phyloP scores from a whole-genome alignment of 1,284 basidiomycete genomes.

The Ustilago shanxiensis region DNA sequence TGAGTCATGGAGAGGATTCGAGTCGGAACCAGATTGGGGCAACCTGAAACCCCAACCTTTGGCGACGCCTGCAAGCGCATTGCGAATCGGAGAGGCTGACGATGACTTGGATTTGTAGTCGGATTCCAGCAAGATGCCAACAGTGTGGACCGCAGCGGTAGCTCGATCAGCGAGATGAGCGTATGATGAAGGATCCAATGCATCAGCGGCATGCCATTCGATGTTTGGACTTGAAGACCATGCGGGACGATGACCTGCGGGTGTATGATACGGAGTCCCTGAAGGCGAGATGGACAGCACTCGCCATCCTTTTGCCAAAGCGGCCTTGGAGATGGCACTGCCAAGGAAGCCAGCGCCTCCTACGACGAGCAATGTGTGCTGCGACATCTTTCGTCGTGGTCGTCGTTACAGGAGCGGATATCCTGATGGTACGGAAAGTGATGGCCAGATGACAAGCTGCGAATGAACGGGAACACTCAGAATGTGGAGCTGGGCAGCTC shows the following conservation, averaged over 20 bases:
- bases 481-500: constrained; percentile 21
- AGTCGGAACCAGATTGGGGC: constrained; percentile 39
- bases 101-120: constrained; percentile 78
- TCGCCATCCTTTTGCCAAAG: constrained; percentile 83
- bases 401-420: background rate
- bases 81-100: constrained; percentile 28
- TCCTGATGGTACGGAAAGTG: background rate
- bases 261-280: constrained; percentile 84
- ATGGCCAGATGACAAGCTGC: background rate
- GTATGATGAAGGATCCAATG: constrained; percentile 84
- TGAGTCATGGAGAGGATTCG: constrained; percentile 66
- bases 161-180: constrained; percentile 77
- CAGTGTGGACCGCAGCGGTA: constrained; percentile 89
- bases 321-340: constrained; percentile 89
- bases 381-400: constrained; percentile 7
- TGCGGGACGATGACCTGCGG: constrained; percentile 87
- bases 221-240: constrained; percentile 76
- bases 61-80: constrained; percentile 54
- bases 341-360: constrained; percentile 97
- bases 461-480: background rate
- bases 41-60: constrained; percentile 70
- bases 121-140: constrained; percentile 89
- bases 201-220: constrained; percentile 64
- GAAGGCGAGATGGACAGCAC: constrained; percentile 92
- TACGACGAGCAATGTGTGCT: constrained; percentile 75